Evolutionary conservation across 805 yeast species (phyloP).

Genomic region (Ogataea henricii): DNA sequence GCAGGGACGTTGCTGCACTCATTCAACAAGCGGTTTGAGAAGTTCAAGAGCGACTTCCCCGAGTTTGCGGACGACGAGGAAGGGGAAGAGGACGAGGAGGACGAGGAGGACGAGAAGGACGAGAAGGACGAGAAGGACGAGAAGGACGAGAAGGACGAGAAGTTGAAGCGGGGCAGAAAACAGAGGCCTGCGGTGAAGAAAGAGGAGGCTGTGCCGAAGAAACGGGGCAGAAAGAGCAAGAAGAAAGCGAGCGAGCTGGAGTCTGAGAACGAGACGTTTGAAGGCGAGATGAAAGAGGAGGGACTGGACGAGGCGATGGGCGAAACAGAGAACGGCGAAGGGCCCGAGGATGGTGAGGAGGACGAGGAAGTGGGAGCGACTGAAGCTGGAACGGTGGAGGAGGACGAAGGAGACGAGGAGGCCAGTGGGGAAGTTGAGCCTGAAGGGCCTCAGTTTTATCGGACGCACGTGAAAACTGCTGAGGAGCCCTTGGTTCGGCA

Average conservation of each 20-base stretch:
- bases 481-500: slow-evolving; percentile 38
- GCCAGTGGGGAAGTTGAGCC: slow-evolving; percentile 8
- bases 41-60: slow-evolving; percentile 32
- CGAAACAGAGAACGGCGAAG: neutral
- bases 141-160: slow-evolving; percentile 1
- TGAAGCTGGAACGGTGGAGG: slow-evolving; percentile 10
- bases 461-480: slow-evolving; percentile 4
- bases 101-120: slow-evolving; percentile 22
- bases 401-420: slow-evolving; percentile 11
- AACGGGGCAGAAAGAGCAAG: slow-evolving; percentile 13
- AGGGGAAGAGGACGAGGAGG: slow-evolving; percentile 3
- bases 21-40: slow-evolving; percentile 45
- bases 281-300: slow-evolving; percentile 3
- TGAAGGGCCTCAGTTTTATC: slow-evolving; percentile 6
- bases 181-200: slow-evolving; percentile 3
- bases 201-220: slow-evolving; percentile 8
- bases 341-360: slow-evolving; percentile 12
- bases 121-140: slow-evolving; percentile 14
- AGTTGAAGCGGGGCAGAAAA: slow-evolving; percentile 7
- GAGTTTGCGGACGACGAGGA: slow-evolving; percentile 27
- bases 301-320: neutral
- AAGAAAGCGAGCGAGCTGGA: slow-evolving; percentile 7
- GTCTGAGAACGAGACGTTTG: slow-evolving; percentile 7
- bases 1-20: slow-evolving; percentile 59
- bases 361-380: slow-evolving; percentile 10